Evolutionary conservation across 1,284 basidiomycete species (phyloP), one percentile per base, ranked within the genome.

Genomic region (Ceratobasidium sp.): DNA sequence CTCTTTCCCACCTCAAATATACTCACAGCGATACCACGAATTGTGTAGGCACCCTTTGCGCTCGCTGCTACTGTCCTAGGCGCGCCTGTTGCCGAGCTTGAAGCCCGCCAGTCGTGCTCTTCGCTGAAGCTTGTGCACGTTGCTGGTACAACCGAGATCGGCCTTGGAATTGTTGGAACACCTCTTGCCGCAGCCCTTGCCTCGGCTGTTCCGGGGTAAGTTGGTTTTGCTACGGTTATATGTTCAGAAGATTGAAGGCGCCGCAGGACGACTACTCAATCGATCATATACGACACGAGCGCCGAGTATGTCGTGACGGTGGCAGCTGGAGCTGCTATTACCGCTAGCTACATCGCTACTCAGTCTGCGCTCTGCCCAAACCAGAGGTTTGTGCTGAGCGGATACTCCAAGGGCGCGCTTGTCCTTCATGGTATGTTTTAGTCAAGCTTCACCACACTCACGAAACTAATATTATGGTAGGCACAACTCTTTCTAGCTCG

Each of bases 321-420:
- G 6, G 21, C 32, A 26, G 64, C 50, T 3, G 64, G 64, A 21
- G 64, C 64, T 1, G 23, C 50, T 26, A 69, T 32, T 9, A 69
- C 64, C 11, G 52, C 50, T 9, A 21, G 16, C 38, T 69, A 69
- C 41, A 32, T 69, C 30, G 16, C 35, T 14, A 21, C 50, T 7
- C 64, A 69, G 28, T 0, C 52, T 14, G 9, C 64, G 13, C 9
- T 11, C 6, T 66, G 63, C 26, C 63, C 63, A 1, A 52, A 54
- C 32, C 63, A 66, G 21, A 23, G 49, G 18, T 66, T 66, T n/a
- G 49, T 66, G 1, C 23, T 66, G 50, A 69, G 64, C 21, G 64
- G 64, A 28, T 69, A 69, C 52, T 69, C 64, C 23, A 69, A 69
- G 52, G 64, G 64, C 1, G 64, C 52, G 6, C 16, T 69, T 4